Evolutionary conservation across 148 eudicot genomes (phyloP).

Genomic region (Fagopyrum tataricum): DNA sequence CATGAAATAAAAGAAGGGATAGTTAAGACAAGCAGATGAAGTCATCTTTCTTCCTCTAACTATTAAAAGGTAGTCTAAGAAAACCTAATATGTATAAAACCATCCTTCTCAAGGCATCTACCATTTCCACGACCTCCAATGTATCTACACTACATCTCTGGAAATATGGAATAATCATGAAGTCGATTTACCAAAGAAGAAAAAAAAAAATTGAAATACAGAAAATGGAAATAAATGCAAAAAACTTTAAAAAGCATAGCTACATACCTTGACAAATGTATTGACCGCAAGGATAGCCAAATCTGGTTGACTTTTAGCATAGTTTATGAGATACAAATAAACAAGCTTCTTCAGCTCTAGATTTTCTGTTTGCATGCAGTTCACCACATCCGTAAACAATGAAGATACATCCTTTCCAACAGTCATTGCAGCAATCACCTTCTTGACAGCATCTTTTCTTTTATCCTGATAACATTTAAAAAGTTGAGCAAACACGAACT

Average conservation of each 20-base stretch:
- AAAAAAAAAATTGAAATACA: neutral
- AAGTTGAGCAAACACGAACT: neutral
- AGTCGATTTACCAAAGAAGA: neutral
- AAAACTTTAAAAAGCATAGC: neutral
- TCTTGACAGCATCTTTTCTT: conserved; percentile 98
- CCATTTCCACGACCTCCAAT: too few relatives aligned
- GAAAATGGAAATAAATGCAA: neutral
- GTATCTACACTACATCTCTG: too few relatives aligned
- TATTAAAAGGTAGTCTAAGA: too few relatives aligned
- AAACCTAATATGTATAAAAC: neutral
- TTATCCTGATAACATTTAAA: conserved; percentile 52
- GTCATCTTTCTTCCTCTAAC: neutral
- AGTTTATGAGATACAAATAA: conserved; percentile 89
- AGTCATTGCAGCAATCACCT: conserved; percentile 99
- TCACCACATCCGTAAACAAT: conserved; percentile 94
- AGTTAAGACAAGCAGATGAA: neutral
- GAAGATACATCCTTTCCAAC: conserved; percentile 99
- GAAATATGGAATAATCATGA: neutral
- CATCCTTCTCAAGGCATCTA: neutral
- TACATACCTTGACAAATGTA: conserved; percentile 90
- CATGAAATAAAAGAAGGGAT: neutral
- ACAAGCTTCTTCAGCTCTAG: conserved; percentile 98
- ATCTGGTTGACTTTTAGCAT: conserved; percentile 99
- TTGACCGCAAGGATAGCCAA: conserved; percentile 97
- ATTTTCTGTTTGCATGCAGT: conserved; percentile 98